Base-by-base conservation (phyloP, 345 rosid species). In the Eucalyptus virginea region DNA sequence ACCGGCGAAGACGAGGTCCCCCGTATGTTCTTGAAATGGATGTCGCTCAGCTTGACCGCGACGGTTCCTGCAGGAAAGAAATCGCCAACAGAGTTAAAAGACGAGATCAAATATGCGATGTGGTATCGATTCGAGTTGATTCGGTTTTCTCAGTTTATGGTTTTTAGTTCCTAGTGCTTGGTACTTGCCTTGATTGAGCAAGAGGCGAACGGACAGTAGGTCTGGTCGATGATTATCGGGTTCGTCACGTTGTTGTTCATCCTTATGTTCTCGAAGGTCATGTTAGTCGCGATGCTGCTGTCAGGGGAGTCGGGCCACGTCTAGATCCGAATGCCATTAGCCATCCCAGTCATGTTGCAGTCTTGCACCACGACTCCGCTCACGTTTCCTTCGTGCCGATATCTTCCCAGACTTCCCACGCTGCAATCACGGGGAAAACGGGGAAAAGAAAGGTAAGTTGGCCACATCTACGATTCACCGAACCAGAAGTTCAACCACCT, bases 271-370 rank as follows among this genome's bases (percentile, higher is more conserved):
- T 93, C 90, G 62, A 94, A 94, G 34, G 94, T 93, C 94, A 94
- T 93, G 86, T 95, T 94, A 48, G 95, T 92, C 26, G 95, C 96
- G 12, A 92, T 80, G 62, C 95, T 93, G 89, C 90, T 87, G 69
- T 94, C 93, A 2, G 94, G 94, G 49, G 95, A 96, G 83, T 93
- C 81, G 13, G 95, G 94, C 96, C 96, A 94, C 9, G 95, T 96
- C 91, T 94, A 92, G 90, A 94, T 95, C 92, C 96, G 90, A 60
- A 94, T 91, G 62, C 96, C 96, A 58, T 94, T 93, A 4, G 89
- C 86, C 4, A 95, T 94, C 86, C 94, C 90, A 44, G 69, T 92
- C 88, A 94, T 91, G 34, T 81, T 93, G 91, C 95, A 90, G 86
- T 94, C 94, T 91, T 81, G 94, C 21, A 96, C 94, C 45, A 93